Evolutionary conservation across 192 early-diverging fungal species (phyloP).

Genomic region (Backusella westeae): DNA sequence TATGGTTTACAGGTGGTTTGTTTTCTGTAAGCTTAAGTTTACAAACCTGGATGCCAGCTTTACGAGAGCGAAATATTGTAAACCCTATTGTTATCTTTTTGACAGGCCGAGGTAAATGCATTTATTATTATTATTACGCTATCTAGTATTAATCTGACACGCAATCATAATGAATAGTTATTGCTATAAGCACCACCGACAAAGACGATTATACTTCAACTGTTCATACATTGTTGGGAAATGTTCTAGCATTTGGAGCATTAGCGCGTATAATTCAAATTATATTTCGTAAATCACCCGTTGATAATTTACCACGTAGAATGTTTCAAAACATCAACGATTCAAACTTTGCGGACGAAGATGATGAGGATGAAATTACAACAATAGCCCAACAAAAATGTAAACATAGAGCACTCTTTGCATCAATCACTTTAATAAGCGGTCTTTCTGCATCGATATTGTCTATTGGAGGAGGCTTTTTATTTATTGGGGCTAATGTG

Average conservation of each 20-base stretch:
- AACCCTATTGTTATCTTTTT: slow-evolving; percentile 39
- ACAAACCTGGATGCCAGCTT: slow-evolving; percentile 22
- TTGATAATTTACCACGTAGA: slow-evolving; percentile 18
- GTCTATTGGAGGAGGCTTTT: slow-evolving; percentile 36
- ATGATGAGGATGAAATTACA: slow-evolving; percentile 4
- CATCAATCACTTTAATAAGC: slow-evolving; percentile 36
- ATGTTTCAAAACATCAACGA: slow-evolving; percentile 1
- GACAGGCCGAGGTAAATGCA: slow-evolving; percentile 32
- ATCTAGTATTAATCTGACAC: not conserved
- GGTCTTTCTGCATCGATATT: slow-evolving; percentile 38
- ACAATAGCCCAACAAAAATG: slow-evolving; percentile 4
- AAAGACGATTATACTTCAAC: slow-evolving; percentile 7
- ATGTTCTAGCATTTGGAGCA: slow-evolving; percentile 15
- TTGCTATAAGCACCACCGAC: not conserved
- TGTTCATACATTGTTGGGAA: slow-evolving; percentile 14
- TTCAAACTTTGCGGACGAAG: slow-evolving; percentile 10
- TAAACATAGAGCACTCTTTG: slow-evolving; percentile 18
- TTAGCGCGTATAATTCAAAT: slow-evolving; percentile 13
- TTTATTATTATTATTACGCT: not conserved
- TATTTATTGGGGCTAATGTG: slow-evolving; percentile 39
- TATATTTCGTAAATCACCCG: slow-evolving; percentile 22
- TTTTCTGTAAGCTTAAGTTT: slow-evolving; percentile 39
- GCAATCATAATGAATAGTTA: not conserved
- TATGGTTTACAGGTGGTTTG: slow-evolving; percentile 45
- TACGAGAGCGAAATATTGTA: slow-evolving; percentile 40